Evolutionary conservation across 257 asterid species (phyloP).

Genomic region (Solanum arcanum): DNA sequence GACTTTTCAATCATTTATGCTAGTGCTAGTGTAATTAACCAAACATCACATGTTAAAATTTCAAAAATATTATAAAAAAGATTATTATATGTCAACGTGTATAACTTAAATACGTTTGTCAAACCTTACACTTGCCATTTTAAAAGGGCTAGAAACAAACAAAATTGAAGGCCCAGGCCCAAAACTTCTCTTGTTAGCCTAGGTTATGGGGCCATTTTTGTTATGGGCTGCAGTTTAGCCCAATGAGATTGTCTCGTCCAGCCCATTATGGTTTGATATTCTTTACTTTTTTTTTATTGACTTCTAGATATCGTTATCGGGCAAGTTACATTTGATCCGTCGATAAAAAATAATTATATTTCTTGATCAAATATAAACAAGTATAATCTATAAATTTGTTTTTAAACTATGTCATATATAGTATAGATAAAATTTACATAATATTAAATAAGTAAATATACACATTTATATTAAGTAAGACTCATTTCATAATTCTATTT

Average conservation of each 20-base stretch:
- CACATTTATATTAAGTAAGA: rapidly evolving
- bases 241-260: background rate
- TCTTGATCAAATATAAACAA: background rate
- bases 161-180: background rate
- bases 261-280: background rate
- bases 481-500: background rate
- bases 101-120: background rate
- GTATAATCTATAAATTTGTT: background rate
- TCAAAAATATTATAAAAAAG: background rate
- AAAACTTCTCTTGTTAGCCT: background rate
- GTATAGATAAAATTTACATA: too few relatives aligned
- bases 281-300: background rate
- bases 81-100: rapidly evolving
- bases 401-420: too few relatives aligned
- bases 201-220: background rate
- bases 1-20: too few relatives aligned
- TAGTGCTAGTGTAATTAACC: background rate
- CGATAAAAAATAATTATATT: too few relatives aligned
- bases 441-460: too few relatives aligned
- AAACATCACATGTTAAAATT: background rate
- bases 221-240: background rate
- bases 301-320: background rate
- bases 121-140: background rate
- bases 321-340: background rate
- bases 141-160: background rate